A percentile compares a stretch with the other conserved stretches of the same genome.
Evolutionary conservation across 345 rosid species (phyloP).

Genomic region (Anastatica hierochuntica): DNA sequence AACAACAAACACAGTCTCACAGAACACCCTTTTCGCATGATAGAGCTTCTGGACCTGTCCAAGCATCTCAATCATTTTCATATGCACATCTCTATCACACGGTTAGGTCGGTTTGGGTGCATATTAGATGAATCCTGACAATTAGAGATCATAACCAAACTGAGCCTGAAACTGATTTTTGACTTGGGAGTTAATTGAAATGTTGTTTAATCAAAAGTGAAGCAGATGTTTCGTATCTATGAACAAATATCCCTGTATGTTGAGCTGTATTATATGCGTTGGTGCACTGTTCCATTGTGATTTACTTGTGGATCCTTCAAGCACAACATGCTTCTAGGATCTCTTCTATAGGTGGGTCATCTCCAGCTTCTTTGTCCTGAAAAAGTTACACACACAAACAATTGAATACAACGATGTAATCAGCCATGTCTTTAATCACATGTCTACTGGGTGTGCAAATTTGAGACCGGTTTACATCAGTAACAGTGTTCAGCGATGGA

Average conservation of each 20-base stretch:
- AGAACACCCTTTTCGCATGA: conserved; percentile 71
- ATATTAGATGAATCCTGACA: no score
- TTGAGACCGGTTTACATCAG: no score
- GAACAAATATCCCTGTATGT: no score
- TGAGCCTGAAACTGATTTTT: no score
- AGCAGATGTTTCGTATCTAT: no score
- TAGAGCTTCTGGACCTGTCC: conserved; percentile 69
- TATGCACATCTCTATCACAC: conserved; percentile 59
- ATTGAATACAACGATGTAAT: neutral
- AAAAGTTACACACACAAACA: neutral
- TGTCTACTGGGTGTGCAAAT: no score
- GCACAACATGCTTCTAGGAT: conserved; percentile 64
- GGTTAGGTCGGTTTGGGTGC: no score
- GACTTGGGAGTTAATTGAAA: no score
- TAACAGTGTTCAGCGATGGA: neutral
- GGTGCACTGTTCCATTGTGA: neutral
- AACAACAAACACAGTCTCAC: conserved; percentile 65
- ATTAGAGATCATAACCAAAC: no score
- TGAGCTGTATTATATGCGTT: neutral
- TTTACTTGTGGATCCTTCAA: conserved; percentile 20
- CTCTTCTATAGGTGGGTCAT: conserved; percentile 67
- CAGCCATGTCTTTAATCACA: no score
- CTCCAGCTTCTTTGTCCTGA: conserved; percentile 95
- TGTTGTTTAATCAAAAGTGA: no score
- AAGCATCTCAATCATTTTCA: conserved; percentile 68